Evolutionary conservation across 106 monocot species (phyloP).

Genomic region (Gastrodia elata): DNA sequence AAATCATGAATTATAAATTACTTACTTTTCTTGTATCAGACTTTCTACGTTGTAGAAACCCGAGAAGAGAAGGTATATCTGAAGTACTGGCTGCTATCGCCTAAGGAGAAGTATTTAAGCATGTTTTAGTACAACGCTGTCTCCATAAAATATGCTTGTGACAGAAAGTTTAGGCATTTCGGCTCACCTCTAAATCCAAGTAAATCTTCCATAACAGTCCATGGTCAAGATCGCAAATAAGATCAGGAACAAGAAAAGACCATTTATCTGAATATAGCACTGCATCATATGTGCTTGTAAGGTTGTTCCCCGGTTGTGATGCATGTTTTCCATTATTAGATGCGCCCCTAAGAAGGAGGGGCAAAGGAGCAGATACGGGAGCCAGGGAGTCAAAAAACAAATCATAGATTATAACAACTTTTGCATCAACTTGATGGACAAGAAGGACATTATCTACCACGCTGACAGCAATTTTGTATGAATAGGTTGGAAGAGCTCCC

Average conservation of each 20-base stretch:
- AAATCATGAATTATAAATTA: neutral
- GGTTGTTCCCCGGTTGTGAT: conserved; percentile 25
- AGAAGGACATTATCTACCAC: conserved; percentile 87
- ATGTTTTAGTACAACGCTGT: neutral
- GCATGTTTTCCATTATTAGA: conserved; percentile 25
- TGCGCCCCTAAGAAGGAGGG: conserved; percentile 55
- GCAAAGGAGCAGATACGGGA: conserved; percentile 94
- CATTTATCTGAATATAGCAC: conserved; percentile 70
- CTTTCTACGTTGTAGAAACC: conserved; percentile 79
- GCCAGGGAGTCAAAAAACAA: conserved; percentile 64
- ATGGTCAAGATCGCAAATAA: conserved; percentile 87
- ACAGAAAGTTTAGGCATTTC: neutral
- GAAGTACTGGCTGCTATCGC: conserved; percentile 93
- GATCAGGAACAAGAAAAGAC: conserved; percentile 87
- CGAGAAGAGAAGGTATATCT: conserved; percentile 63
- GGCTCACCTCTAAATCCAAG: conserved; percentile 81
- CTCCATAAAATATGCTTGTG: neutral
- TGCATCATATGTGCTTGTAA: conserved; percentile 53
- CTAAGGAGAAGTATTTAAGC: conserved; percentile 21
- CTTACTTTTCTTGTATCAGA: conserved; percentile 62
- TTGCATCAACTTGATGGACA: conserved; percentile 94
- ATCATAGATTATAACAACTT: conserved; percentile 91
- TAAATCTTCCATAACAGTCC: conserved; percentile 82
- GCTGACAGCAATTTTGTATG: conserved; percentile 71
- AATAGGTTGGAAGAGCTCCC: conserved; percentile 78